Conservation (phyloP, 805 yeast genomes). For the Metschnikowia corniflorae region DNA sequence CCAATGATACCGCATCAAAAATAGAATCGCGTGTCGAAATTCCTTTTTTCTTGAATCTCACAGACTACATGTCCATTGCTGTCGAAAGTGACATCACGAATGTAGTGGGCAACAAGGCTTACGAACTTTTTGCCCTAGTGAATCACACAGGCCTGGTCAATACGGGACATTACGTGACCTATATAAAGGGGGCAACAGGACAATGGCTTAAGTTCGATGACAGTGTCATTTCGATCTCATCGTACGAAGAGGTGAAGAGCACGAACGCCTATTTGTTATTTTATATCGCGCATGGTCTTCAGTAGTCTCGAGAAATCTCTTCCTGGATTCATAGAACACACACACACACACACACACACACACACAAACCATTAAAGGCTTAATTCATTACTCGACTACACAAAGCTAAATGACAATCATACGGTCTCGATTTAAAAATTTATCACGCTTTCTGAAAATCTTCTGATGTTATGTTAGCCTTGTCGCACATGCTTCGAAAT, state of each 20-base stretch:
- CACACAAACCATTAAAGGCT: too few species aligned
- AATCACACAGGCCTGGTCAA: constrained; percentile 90
- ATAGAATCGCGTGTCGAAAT: constrained; percentile 70
- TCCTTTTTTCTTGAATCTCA: constrained; percentile 71
- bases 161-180: constrained; percentile 91
- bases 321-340: too few species aligned
- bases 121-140: constrained; percentile 83
- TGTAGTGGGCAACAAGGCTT: constrained; percentile 41
- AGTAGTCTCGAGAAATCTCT: too few species aligned
- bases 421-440: too few species aligned
- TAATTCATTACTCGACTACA: too few species aligned
- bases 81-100: constrained; percentile 7
- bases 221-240: constrained; percentile 66
- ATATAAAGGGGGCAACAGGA: constrained; percentile 67
- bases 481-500: constrained; percentile 36
- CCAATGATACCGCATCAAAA: constrained; percentile 54
- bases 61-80: constrained; percentile 45
- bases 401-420: too few species aligned
- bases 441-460: constrained; percentile 20
- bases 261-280: constrained; percentile 80
- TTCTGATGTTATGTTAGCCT: constrained; percentile 28
- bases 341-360: too few species aligned
- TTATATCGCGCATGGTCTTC: constrained; percentile 52
- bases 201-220: constrained; percentile 93
- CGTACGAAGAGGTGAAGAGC: constrained; percentile 60